These are phyloP conservation scores for Chaetomiaceae sp. DNA, from an alignment of 2,329 filamentous ascomycete genomes.

Conservation along the genomic window DNA sequence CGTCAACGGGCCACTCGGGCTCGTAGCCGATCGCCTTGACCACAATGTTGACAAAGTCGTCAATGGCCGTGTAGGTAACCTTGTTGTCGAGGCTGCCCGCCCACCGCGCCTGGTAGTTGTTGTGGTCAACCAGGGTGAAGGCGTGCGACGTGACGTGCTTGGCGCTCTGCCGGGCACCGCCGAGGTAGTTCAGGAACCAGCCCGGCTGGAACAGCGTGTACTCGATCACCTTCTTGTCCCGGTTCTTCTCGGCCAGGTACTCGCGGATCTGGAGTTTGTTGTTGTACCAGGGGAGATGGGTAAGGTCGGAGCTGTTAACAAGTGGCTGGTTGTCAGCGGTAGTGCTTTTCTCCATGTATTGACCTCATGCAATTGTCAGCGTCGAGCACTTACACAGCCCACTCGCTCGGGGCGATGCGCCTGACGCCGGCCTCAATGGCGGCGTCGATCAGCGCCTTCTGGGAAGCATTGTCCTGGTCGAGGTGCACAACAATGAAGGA, in stretches of 20 bases:
- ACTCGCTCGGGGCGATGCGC: conserved; percentile 29
- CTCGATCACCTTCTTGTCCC: conserved; percentile 38
- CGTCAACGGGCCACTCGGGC: conserved; percentile 37
- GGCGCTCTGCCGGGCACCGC: conserved; percentile 37
- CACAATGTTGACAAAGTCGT: conserved; percentile 35
- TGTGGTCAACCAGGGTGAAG: conserved; percentile 31
- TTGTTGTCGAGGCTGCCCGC: conserved; percentile 27
- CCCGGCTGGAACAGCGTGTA: conserved; percentile 48
- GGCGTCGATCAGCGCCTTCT: conserved; percentile 28
- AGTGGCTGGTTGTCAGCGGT: too few relatives aligned
- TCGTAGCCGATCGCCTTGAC: conserved; percentile 35
- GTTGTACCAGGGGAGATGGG: conserved; percentile 24
- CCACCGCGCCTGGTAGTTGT: too few relatives aligned
- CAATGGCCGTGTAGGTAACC: conserved; percentile 32
- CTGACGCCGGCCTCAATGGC: conserved; percentile 21
- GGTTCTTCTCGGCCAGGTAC: conserved; percentile 40
- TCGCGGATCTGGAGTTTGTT: conserved; percentile 38
- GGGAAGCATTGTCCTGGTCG: conserved; percentile 19
- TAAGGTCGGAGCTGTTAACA: conserved; percentile 1
- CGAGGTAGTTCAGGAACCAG: conserved; percentile 45
- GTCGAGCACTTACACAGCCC: conserved; percentile 12
- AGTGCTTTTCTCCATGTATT: too few relatives aligned
- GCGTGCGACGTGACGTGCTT: conserved; percentile 37
- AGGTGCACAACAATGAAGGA: conserved; percentile 25
- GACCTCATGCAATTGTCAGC: not conserved